Base-by-base conservation (phyloP, 73 alveolate genomes). In the Paramecium biaurelia region DNA sequence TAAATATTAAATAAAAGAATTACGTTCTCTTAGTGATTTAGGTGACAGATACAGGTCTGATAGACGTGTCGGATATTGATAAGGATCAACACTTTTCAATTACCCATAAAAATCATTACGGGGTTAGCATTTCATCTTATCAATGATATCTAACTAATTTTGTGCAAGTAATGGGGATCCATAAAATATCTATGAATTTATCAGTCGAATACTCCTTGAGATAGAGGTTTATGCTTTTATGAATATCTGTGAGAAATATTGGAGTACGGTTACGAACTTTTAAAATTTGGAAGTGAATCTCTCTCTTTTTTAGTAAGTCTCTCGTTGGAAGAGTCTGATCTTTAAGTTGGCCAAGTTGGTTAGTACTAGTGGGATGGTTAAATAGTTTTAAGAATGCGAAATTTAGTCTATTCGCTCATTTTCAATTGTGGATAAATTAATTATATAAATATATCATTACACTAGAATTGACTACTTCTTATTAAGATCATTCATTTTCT, bases 121-220 rank as follows among this genome's bases (percentile, higher is more conserved):
- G 7, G 34, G 7, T 47, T 23, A 43, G 7, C 18, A 20, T 41
- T 79, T 79, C 72, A 79, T 30, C 7, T 45, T 38, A 43, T 79
- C 74, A 7, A 79, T 79, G 4, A 30, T 43, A 2, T 38, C 72
- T 21, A 79, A 24, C 7, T 38, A 24, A 43, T 79, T 45, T 43
- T 26, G 20, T 12, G 24, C 42, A 23, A 79, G 37, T 2, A 79
- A 23, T 12, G 90, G 90, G 7, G 90, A 42, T 14, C 72, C 74
- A 47, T 43, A 79, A 45, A 79, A 79, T 38, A 41, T 23, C 90
- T 79, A 72, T 35, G n/a, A 38, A 72, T 42, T 53, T 21, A 35
- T 35, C 2, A 72, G 38, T 34, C 32, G 30, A 72, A 72, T 72
- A 72, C 86, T n/a, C 59, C 58, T 72, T 72, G n/a, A 72, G 86